Evolutionary conservation across 129 eudicot genomes (phyloP), one percentile per base, ranked within the genome.

Genomic region (Flaveria sonorensis): DNA sequence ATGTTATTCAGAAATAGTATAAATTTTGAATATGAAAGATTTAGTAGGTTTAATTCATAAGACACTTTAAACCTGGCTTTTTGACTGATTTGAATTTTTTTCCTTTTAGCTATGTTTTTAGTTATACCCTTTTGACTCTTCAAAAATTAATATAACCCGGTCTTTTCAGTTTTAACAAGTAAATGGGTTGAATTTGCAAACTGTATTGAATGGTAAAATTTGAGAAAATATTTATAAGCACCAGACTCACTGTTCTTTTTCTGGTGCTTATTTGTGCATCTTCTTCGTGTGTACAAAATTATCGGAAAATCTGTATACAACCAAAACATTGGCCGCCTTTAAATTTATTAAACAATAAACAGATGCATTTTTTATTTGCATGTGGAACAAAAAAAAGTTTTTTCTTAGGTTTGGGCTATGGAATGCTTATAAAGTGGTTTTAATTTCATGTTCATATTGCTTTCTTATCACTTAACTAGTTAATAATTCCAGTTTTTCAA

Each of bases 391-490:
- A 28, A 72, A 51, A 53, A 15, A 30, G 32, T 19, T 72, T 19
- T 72, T 18, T 57, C 42, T 40, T 10, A 1, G 24, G 26, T 42
- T 57, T 20, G 69, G 40, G 5, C 13, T 20, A 55, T 57, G 53
- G 42, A 56, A 60, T 40, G 42, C 21, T 19, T 42, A 21, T 42
- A 59, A 40, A 4, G 15, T 23, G 28, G 43, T 73, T 73, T 43
- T 59, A 14, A 28, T 15, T 59, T 74, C 69, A 39, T 71, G 64
- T 36, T 71, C 50, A 47, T 39, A 39, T 18, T 72, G 40, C 52
- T 19, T 63, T 48, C 1, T n/a, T 19, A 11, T 63, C 10, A 75
- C 15, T 46, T 63, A 75, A 24, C 50, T 28, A 48, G 5, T 12
- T 45, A 74, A 15, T 45, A 26, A 5, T 74, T 73, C 24, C 56